phyloP scores from a whole-genome alignment of 2,329 filamentous ascomycete species.

The Paecilomyces variotii region DNA sequence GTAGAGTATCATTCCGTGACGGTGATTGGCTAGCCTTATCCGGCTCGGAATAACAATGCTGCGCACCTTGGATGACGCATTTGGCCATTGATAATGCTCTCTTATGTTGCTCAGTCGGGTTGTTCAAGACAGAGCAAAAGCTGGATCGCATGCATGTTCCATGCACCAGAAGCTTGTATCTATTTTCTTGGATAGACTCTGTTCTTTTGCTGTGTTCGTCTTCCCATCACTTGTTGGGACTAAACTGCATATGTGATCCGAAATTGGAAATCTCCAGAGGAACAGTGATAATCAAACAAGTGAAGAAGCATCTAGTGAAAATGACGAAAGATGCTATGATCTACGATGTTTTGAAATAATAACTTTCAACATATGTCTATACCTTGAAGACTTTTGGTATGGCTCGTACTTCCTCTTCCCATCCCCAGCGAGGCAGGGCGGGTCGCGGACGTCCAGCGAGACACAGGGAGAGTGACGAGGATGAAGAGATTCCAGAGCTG shows the following conservation, averaged over 20 bases:
- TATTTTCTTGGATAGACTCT: not conserved
- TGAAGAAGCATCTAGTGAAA: not conserved
- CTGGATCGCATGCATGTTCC: not conserved
- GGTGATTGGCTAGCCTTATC: not conserved
- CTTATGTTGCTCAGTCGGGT: not conserved
- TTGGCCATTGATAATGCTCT: not conserved
- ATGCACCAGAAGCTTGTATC: not conserved
- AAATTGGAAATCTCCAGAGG: not conserved
- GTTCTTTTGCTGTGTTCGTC: not conserved
- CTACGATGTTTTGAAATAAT: not conserved
- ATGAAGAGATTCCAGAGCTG: slow-evolving; percentile 26
- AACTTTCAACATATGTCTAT: not conserved
- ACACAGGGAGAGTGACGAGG: slow-evolving; percentile 6
- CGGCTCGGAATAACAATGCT: not conserved
- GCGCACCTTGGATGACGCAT: not conserved
- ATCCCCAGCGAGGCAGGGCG: slow-evolving; percentile 9
- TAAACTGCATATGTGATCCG: not conserved
- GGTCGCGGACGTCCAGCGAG: slow-evolving; percentile 6
- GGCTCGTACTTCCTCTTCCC: slow-evolving; percentile 13
- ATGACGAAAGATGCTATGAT: not conserved
- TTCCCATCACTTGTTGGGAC: not conserved
- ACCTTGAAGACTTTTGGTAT: slow-evolving; percentile 5
- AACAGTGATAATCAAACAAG: not conserved
- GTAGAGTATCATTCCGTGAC: not conserved
- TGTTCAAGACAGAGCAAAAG: not conserved